Evolutionary conservation across 139 green algal genomes (phyloP).

Genomic region (Chlamydomonas schloesseri): DNA sequence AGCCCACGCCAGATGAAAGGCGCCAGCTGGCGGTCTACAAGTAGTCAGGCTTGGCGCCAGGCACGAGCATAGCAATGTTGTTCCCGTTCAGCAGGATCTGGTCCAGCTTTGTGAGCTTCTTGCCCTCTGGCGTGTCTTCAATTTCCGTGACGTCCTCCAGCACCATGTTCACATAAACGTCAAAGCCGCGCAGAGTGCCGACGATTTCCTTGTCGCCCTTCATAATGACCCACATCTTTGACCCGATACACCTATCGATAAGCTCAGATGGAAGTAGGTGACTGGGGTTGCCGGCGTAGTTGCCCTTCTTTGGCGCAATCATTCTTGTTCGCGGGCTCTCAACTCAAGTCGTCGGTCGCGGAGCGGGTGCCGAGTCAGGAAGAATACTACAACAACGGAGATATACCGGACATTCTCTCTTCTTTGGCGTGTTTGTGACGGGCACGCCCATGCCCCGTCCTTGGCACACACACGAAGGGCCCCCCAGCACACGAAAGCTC

Average conservation of each 20-base stretch:
- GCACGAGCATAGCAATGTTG: slow-evolving; percentile 95
- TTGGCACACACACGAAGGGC: too few relatives aligned
- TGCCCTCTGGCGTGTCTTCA: slow-evolving; percentile 89
- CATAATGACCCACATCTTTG: slow-evolving; percentile 96
- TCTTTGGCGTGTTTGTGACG: too few relatives aligned
- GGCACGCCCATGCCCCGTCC: too few relatives aligned
- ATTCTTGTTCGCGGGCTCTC: neutral
- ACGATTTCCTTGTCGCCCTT: slow-evolving; percentile 95
- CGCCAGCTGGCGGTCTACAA: neutral
- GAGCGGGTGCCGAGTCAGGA: too few relatives aligned
- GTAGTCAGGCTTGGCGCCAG: slow-evolving; percentile 84
- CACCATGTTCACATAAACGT: slow-evolving; percentile 99
- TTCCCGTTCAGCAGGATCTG: slow-evolving; percentile 99
- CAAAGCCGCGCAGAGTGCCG: slow-evolving; percentile 94
- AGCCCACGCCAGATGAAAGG: too few relatives aligned
- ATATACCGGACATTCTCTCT: too few relatives aligned
- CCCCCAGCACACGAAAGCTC: too few relatives aligned
- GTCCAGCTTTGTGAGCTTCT: slow-evolving; percentile 86
- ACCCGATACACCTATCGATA: slow-evolving; percentile 96
- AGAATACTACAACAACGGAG: too few relatives aligned
- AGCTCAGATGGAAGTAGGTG: slow-evolving; percentile 94
- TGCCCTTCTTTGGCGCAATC: slow-evolving; percentile 58
- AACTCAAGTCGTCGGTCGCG: neutral
- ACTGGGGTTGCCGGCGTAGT: slow-evolving; percentile 78
- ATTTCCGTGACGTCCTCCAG: slow-evolving; percentile 98